Percentiles rank a stretch among this genome's conserved stretches.
Conservation (phyloP, 192 early-diverging fungal species). For the Linnemannia exigua region DNA sequence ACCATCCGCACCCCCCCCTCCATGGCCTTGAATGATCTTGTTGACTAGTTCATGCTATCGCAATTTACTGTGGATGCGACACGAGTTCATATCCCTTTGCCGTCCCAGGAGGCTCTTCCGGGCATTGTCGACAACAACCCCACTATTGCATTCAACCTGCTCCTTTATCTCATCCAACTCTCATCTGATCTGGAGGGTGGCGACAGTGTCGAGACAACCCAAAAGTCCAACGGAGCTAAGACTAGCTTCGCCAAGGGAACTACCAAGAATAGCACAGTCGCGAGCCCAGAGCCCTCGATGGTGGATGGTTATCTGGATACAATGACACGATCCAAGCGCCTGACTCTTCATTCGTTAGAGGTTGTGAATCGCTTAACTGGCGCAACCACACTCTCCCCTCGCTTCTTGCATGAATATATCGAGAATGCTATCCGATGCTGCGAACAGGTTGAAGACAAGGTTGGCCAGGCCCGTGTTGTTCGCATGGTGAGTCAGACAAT, state of each 20-base stretch:
- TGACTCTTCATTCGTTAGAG: conserved; percentile 55
- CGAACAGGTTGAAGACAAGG: conserved; percentile 58
- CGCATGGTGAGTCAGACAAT: conserved; percentile 49
- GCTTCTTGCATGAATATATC: conserved; percentile 56
- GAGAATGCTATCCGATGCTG: conserved; percentile 59
- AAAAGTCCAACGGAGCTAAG: conserved; percentile 23
- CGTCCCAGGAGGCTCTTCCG: conserved; percentile 37
- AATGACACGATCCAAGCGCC: conserved; percentile 44
- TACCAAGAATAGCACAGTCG: conserved; percentile 11
- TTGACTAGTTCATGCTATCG: conserved; percentile 46
- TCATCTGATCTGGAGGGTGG: conserved; percentile 35
- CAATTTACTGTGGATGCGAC: conserved; percentile 30
- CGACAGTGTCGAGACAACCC: background rate
- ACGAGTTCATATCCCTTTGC: conserved; percentile 51
- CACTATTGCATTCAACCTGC: conserved; percentile 51
- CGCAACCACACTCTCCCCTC: conserved; percentile 46
- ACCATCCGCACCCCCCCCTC: background rate
- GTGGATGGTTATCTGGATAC: conserved; percentile 47
- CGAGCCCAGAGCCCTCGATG: conserved; percentile 39
- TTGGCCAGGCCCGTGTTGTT: conserved; percentile 58
- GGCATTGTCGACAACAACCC: conserved; percentile 55
- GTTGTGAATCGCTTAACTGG: conserved; percentile 57
- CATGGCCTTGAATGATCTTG: background rate
- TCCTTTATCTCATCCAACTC: conserved; percentile 46
- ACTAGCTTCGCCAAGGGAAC: conserved; percentile 13